These are phyloP conservation scores for Elongisporangium undulatum DNA, from an alignment of 352 stramenopile species.

Conservation along the genomic window DNA sequence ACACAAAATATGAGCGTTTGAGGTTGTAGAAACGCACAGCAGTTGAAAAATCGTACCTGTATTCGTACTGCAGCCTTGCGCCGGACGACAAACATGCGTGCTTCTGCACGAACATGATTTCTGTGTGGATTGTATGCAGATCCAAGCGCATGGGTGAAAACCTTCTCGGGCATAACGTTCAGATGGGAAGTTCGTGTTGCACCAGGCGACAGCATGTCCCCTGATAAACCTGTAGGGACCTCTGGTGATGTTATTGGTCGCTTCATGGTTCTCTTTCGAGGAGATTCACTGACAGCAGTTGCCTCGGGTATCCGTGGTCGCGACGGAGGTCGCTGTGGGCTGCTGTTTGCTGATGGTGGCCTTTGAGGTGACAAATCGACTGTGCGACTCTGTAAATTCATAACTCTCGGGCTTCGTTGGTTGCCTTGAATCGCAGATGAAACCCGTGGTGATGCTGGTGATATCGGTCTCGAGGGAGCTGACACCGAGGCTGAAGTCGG, in stretches of 20 bases:
- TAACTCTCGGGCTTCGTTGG: background rate
- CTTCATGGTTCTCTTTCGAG: slow-evolving; percentile 28
- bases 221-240: slow-evolving; percentile 22
- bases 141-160: slow-evolving; percentile 37
- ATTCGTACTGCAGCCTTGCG: slow-evolving; percentile 42
- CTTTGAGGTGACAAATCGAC: background rate
- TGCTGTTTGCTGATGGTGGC: background rate
- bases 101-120: slow-evolving; percentile 37
- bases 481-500: slow-evolving; percentile 4
- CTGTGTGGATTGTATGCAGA: slow-evolving; percentile 50
- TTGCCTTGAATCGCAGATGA: background rate
- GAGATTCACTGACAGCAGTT: slow-evolving; percentile 17
- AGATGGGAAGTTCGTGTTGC: slow-evolving; percentile 44
- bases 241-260: slow-evolving; percentile 35
- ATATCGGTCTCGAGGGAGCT: slow-evolving; percentile 6
- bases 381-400: background rate
- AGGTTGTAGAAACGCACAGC: background rate
- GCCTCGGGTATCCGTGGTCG: slow-evolving; percentile 7
- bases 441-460: slow-evolving; percentile 13
- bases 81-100: slow-evolving; percentile 34
- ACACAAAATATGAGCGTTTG: slow-evolving; percentile 2
- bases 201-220: slow-evolving; percentile 33
- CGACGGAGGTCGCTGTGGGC: slow-evolving; percentile 16
- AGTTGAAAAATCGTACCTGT: slow-evolving; percentile 26
- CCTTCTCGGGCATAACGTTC: slow-evolving; percentile 28